phyloP scores from a whole-genome alignment of 257 asterid species.

The Schizonepeta tenuifolia region DNA sequence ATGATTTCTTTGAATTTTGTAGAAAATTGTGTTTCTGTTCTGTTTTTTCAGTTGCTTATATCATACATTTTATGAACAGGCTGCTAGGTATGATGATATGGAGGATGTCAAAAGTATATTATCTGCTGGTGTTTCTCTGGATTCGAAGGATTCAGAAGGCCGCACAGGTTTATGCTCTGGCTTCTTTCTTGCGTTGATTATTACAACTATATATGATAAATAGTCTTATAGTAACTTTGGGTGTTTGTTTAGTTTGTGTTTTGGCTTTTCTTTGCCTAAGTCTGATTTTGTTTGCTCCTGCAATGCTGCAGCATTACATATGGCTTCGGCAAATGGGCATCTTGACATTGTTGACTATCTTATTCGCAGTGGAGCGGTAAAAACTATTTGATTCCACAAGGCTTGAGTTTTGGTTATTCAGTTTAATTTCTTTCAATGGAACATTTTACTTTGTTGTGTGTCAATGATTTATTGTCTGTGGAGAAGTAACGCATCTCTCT shows the following conservation, averaged over 20 bases:
- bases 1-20: background rate
- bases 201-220: background rate
- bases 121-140: constrained; percentile 63
- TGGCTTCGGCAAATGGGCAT: constrained; percentile 99
- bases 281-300: constrained; percentile 27
- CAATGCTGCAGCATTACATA: constrained; percentile 79
- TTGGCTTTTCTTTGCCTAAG: constrained; percentile 5
- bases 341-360: constrained; percentile 69
- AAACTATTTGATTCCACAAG: constrained; percentile 7
- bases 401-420: constrained; percentile 6
- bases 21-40: background rate
- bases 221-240: background rate
- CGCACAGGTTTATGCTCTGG: constrained; percentile 59
- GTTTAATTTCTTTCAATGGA: background rate
- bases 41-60: background rate
- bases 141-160: constrained; percentile 81
- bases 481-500: constrained; percentile 2
- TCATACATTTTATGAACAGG: constrained; percentile 45
- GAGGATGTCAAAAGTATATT: constrained; percentile 64
- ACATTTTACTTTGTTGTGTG: background rate
- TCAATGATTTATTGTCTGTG: background rate
- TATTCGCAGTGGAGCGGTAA: constrained; percentile 73
- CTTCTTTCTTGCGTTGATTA: constrained; percentile 9
- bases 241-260: constrained; percentile 7
- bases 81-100: constrained; percentile 80